Evolutionary conservation across 306 rosid species (phyloP), one percentile per base, ranked within the genome.

Genomic region (Rosa lucieae): DNA sequence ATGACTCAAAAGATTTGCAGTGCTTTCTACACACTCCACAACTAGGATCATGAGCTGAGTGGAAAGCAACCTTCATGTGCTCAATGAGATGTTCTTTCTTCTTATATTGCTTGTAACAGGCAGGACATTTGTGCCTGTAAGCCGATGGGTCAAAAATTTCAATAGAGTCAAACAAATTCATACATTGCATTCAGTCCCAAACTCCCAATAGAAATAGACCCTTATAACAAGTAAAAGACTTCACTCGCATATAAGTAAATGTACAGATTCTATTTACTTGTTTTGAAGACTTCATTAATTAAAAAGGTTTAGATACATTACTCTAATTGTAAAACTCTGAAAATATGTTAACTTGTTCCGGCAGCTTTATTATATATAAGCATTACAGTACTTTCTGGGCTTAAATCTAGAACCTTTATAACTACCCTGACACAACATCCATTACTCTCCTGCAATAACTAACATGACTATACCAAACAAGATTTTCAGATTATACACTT

Each of bases 41-140:
- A 78, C 74, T 84, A 49, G 98, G 98, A 72, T 93, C 89, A 90
- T 93, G 98, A 21, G 73, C 77, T 5, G 96, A 90, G 81, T 91
- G 98, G 73, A 84, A 73, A 0, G 97, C 83, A 46, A 73, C 55
- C 85, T 86, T 87, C 91, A 90, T 86, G 81, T 93, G 95, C 80
- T 93, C 93, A 37, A 91, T 71, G 61, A 91, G 90, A 84, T 90
- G 93, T 63, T 88, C 94, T 82, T 77, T 88, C 83, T 85, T 85
- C 89, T 91, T 93, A 78, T 77, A 93, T 76, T 90, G 97, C 85
- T 82, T 91, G 82, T 85, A 93, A 88, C 98, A 93, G 14, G 95
- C 97, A 15, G 85, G 61, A 77, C 97, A 93, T 86, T 86, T 90
- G 83, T 85, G 91, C 69, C 98, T 93, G 88, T 29, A 70, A 78